Base-by-base conservation (phyloP, 108 stramenopile genomes). In the Skeletonema grethae region DNA sequence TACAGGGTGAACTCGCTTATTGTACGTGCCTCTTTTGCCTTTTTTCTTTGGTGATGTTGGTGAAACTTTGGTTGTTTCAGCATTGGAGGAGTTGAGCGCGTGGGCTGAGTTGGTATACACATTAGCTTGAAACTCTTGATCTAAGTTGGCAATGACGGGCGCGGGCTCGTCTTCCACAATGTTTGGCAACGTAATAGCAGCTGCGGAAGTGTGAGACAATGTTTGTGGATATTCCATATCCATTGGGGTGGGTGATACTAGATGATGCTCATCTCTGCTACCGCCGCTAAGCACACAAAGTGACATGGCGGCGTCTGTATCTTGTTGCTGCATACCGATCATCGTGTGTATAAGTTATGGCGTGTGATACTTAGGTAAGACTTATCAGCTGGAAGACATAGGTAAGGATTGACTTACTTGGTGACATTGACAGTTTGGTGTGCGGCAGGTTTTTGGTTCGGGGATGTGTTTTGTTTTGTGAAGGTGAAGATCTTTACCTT, bases 261-360 rank as follows among this genome's bases (percentile, higher is more conserved):
- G 50, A 53, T 53, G 18, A 22, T 53, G 22, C 22, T 22, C 3
- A 6, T 16, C 18, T 48, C 46, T 48, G 18, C 46, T 48, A 13
- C 46, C 46, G 25, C 59, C 34, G n/a, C 60, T 36, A 18, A 61
- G 60, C 8, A 36, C 60, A 24, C 60, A 61, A 9, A 61, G 60
- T 12, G 60, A 61, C 25, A 61, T 61, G 32, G 60, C 60, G 13
- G 60, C 60, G 32, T 61, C 50, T 53, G 50, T n/a, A 5, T 7
- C 50, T 53, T 22, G 50, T 22, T 53, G 50, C 20, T 48, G 46
- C 34, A 7, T 34, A 34, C 10, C 36, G 36, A 11, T 11, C 36
- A 38, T 38, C 2, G 36, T 38, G 9, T 38, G 9, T 9, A 11
- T 8, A 10, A 38, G 35, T 36, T 6, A 5, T 7, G 18, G 20